phyloP scores from a whole-genome alignment of 2,329 filamentous ascomycete species.

The Pseudogymnoascus sp. region DNA sequence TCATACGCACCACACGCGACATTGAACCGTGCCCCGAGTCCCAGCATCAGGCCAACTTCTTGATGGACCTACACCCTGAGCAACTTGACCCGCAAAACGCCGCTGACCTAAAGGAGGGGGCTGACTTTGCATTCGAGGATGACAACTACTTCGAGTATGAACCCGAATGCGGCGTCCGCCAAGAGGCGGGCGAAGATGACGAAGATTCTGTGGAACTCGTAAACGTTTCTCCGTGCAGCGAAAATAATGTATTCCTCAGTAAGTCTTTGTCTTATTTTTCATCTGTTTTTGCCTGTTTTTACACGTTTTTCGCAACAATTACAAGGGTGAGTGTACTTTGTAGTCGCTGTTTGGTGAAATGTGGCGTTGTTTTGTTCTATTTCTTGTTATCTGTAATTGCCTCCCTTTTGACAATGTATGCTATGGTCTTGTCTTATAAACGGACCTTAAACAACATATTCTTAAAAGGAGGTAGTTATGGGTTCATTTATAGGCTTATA shows the following conservation, averaged over 20 bases:
- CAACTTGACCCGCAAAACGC: not conserved
- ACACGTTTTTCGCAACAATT: not conserved
- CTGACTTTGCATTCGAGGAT: not conserved
- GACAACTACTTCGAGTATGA: not conserved
- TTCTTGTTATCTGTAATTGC: not conserved
- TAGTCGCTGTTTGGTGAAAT: not conserved
- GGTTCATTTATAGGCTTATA: not conserved
- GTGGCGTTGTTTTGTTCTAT: not conserved
- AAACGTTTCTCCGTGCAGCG: not conserved
- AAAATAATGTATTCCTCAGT: not conserved
- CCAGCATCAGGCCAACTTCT: not conserved
- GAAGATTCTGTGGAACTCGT: not conserved
- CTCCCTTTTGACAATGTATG: not conserved
- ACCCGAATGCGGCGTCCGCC: not conserved
- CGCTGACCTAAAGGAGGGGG: not conserved
- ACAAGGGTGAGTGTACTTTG: not conserved
- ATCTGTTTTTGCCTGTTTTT: not conserved
- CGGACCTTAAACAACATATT: no score
- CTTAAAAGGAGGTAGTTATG: not conserved
- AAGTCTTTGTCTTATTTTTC: not conserved
- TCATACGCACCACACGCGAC: not conserved
- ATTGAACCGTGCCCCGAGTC: not conserved
- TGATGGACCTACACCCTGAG: not conserved
- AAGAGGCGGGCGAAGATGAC: not conserved
- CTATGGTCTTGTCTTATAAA: not conserved